phyloP scores from a whole-genome alignment of 768 basidiomycete genomes.

The Lactarius hengduanensis region DNA sequence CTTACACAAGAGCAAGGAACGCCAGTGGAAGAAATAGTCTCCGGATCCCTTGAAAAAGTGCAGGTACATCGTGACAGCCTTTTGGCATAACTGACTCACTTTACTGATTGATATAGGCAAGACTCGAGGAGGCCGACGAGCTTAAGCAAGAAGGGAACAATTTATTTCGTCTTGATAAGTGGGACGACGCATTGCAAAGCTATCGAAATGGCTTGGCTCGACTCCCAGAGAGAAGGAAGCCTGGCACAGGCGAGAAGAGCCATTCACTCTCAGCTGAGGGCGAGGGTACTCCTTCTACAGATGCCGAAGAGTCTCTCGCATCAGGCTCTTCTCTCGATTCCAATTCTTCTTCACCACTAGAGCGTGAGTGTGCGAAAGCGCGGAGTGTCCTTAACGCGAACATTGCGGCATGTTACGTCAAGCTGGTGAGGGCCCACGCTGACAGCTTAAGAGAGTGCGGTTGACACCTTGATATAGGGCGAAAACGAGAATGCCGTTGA shows the following conservation, averaged over 20 bases:
- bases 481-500: slow-evolving; percentile 27
- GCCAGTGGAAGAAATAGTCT: not conserved
- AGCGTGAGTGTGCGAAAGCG: slow-evolving; percentile 51
- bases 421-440: slow-evolving; percentile 52
- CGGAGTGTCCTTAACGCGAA: slow-evolving; percentile 83
- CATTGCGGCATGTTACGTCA: slow-evolving; percentile 80
- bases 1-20: not conserved
- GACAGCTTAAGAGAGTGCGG: not conserved
- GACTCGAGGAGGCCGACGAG: slow-evolving; percentile 52
- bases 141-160: slow-evolving; percentile 77
- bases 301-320: slow-evolving; percentile 25
- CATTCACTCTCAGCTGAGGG: slow-evolving; percentile 9
- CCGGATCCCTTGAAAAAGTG: not conserved
- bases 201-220: slow-evolving; percentile 69
- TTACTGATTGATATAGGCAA: slow-evolving; percentile 37
- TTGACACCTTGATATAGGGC: slow-evolving; percentile 12
- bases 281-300: slow-evolving; percentile 30
- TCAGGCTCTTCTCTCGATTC: slow-evolving; percentile 25
- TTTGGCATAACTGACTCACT: not conserved
- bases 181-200: slow-evolving; percentile 66
- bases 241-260: slow-evolving; percentile 31
- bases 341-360: slow-evolving; percentile 35
- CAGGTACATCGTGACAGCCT: slow-evolving; percentile 4
- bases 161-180: slow-evolving; percentile 60
- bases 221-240: slow-evolving; percentile 51